Percentiles rank a stretch among this genome's conserved stretches.
Evolutionary conservation across 2,329 filamentous ascomycete species (phyloP).

Genomic region (Coleophoma cylindrospora): DNA sequence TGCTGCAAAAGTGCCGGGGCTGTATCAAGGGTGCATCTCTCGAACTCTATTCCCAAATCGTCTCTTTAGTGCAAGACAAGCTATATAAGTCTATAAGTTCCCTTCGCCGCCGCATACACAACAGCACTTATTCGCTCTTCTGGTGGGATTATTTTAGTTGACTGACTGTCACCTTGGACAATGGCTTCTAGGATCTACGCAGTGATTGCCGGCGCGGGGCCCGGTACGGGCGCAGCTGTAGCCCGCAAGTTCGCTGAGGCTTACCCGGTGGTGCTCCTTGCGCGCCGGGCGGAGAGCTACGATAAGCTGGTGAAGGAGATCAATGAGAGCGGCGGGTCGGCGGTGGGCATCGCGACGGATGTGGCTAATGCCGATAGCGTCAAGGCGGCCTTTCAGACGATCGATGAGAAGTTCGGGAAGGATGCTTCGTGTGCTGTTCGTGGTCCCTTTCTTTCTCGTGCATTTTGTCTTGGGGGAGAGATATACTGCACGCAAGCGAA

Average conservation of each 20-base stretch:
- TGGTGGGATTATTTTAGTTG: too few species aligned
- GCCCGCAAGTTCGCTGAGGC: slow-evolving; percentile 53
- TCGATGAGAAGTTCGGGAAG: slow-evolving; percentile 41
- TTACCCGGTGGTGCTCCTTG: slow-evolving; percentile 68
- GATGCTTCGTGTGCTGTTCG: neutral
- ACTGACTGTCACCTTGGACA: too few species aligned
- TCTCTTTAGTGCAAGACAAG: too few species aligned
- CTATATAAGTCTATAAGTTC: too few species aligned
- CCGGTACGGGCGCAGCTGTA: slow-evolving; percentile 49
- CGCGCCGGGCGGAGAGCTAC: slow-evolving; percentile 60
- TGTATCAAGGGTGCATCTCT: too few species aligned
- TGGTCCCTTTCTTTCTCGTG: neutral
- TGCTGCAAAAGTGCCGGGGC: too few species aligned
- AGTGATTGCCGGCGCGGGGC: slow-evolving; percentile 63
- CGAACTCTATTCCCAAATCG: too few species aligned
- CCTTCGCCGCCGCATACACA: too few species aligned
- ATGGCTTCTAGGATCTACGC: slow-evolving; percentile 46
- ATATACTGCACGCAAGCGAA: neutral
- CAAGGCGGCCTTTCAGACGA: slow-evolving; percentile 51
- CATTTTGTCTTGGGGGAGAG: neutral
- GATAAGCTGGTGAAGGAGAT: slow-evolving; percentile 61
- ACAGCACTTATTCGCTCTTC: too few species aligned
- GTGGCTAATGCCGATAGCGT: slow-evolving; percentile 45
- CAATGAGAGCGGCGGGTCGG: slow-evolving; percentile 56
- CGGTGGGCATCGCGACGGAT: slow-evolving; percentile 65